Percentiles rank a stretch among this genome's conserved stretches.
Evolutionary conservation across 352 stramenopile species (phyloP).

Genomic region (Phytophthora cactorum): DNA sequence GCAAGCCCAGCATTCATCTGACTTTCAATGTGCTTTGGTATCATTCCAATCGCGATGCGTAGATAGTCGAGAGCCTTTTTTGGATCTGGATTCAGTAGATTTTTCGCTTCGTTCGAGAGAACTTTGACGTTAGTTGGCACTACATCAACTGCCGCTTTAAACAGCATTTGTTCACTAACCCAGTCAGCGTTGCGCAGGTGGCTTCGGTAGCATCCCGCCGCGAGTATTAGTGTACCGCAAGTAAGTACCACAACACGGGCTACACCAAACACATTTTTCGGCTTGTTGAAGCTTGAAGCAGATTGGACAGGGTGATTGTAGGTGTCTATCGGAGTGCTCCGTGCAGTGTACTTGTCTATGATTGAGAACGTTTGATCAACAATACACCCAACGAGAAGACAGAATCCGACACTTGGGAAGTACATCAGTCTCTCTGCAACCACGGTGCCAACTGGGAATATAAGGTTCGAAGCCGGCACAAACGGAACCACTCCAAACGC

Average conservation of each 20-base stretch:
- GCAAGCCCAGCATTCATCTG: constrained; percentile 66
- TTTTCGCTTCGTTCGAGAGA: constrained; percentile 76
- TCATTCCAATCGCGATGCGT: constrained; percentile 40
- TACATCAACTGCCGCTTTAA: constrained; percentile 56
- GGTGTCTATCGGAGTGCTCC: background rate
- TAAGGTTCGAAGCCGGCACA: constrained; percentile 89
- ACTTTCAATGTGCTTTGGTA: constrained; percentile 58
- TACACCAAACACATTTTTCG: background rate
- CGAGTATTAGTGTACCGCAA: constrained; percentile 37
- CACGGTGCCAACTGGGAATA: constrained; percentile 92
- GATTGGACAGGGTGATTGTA: background rate
- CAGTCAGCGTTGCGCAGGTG: constrained; percentile 70
- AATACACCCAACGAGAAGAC: constrained; percentile 59
- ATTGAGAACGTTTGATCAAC: constrained; percentile 38
- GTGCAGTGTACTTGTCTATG: constrained; percentile 22
- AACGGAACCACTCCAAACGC: constrained; percentile 88
- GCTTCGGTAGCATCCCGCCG: constrained; percentile 46
- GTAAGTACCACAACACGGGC: constrained; percentile 17
- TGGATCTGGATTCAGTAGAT: constrained; percentile 54
- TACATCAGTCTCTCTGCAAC: constrained; percentile 93
- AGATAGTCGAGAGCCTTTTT: constrained; percentile 44
- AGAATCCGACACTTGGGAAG: constrained; percentile 90
- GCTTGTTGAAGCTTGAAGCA: background rate
- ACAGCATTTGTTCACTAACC: constrained; percentile 62
- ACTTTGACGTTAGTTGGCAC: constrained; percentile 81